phyloP scores from a whole-genome alignment of 148 eudicot species.

The Nepenthes gracilis region DNA sequence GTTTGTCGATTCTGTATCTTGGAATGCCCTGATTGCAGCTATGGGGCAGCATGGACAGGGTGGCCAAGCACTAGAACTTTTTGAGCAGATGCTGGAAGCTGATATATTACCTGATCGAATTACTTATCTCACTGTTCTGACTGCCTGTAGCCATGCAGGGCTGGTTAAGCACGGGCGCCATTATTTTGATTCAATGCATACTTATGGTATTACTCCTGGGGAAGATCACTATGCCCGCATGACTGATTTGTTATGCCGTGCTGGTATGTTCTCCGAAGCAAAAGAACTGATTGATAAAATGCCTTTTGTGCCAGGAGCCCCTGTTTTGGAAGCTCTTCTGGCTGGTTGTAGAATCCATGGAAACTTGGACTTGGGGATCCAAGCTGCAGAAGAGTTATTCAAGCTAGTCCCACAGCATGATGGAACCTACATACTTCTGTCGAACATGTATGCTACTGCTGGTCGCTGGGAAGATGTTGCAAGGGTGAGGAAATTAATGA shows the following conservation, averaged over 20 bases:
- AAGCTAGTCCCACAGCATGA: slow-evolving; percentile 38
- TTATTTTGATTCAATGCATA: slow-evolving; percentile 37
- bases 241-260: slow-evolving; percentile 45
- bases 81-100: slow-evolving; percentile 40
- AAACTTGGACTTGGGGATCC: slow-evolving; percentile 43
- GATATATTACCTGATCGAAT: slow-evolving; percentile 41
- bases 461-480: slow-evolving; percentile 47
- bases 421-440: slow-evolving; percentile 48
- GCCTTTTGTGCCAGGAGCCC: slow-evolving; percentile 42
- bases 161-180: slow-evolving; percentile 37
- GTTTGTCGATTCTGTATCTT: slow-evolving; percentile 45
- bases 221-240: slow-evolving; percentile 61
- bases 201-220: slow-evolving; percentile 33
- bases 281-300: slow-evolving; percentile 28
- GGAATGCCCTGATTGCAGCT: slow-evolving; percentile 68
- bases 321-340: slow-evolving; percentile 55
- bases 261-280: slow-evolving; percentile 56
- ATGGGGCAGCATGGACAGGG: slow-evolving; percentile 58
- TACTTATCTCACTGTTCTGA: slow-evolving; percentile 44
- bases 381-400: slow-evolving; percentile 40
- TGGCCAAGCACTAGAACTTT: slow-evolving; percentile 35
- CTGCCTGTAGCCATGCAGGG: slow-evolving; percentile 64
- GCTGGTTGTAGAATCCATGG: slow-evolving; percentile 45
- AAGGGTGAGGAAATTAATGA: slow-evolving; percentile 41
- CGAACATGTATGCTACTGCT: slow-evolving; percentile 46